Evolutionary conservation across 2,329 filamentous ascomycete species (phyloP), one percentile per base, ranked within the genome.

Genomic region (Nigrograna mackinnonii): DNA sequence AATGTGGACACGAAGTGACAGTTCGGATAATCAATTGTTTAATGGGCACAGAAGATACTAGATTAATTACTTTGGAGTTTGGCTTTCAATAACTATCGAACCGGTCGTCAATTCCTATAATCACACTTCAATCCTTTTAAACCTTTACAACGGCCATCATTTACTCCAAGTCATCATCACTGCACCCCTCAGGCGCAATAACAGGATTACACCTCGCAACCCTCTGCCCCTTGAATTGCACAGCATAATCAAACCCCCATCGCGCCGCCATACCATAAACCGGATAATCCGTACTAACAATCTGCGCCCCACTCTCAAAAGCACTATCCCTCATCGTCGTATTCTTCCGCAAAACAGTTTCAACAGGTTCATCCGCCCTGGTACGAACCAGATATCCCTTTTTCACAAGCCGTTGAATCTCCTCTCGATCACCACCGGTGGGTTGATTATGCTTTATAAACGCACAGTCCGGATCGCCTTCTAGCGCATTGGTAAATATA

Each of bases 391-490:
- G 72, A 58, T 78, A 78, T 5, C 71, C 71, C 7, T 71, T 73
- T 37, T 60, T 57, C 17, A 78, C 74, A 26, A 76, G 64, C 6
- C 66, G 55, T 44, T 70, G 69, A 38, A 78, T 77, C 35, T 72
- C 66, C 11, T 55, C 64, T 3, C 64, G 57, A 24, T 71, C 62
- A 3, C 58, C 54, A 5, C 52, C 55, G 13, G 53, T 55, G 0
- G 74, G 73, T 26, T 75, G 68, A 48, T 78, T 78, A 38, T 73
- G 62, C 61, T 78, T 79, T 51, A 77, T 74, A 48, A 79, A 75
- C 0, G 76, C 76, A 34, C 68, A 73, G 46, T 78, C 75, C 0
- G 68, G 41, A 1, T 68, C 54, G 16, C 75, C 76, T 26, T 75
- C 74, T 3, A 68, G 46, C 0, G 70, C 66, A 49, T 79, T 78